These are phyloP conservation scores for Lantana camara DNA, from an alignment of 257 asterid genomes.

Conservation along the genomic window DNA sequence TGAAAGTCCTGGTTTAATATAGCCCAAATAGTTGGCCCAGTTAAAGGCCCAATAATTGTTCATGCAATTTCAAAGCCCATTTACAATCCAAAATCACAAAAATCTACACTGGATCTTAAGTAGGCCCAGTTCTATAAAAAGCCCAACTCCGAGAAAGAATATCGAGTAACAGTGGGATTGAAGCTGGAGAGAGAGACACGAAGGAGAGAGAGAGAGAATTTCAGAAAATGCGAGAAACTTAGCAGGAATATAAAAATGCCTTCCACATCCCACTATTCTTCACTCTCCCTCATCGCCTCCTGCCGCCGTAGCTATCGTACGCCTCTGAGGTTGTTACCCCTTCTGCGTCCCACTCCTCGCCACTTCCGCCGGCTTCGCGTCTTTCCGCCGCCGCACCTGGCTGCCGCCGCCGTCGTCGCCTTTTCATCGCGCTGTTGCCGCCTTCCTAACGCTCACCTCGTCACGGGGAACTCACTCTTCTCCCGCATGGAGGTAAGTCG, in stretches of 20 bases:
- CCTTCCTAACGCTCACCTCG: constrained; percentile 30
- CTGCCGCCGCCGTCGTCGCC: constrained; percentile 28
- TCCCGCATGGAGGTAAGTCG: constrained; percentile 77
- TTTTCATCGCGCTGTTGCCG: constrained; percentile 39
- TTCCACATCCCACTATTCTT: constrained; percentile 33
- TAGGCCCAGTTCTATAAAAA: constrained; percentile 1
- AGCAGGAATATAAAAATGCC: constrained; percentile 35
- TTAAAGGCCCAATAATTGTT: background rate
- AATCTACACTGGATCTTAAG: background rate
- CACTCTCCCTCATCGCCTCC: constrained; percentile 32
- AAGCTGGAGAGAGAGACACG: constrained; percentile 30
- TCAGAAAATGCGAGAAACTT: constrained; percentile 37
- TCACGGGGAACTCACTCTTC: constrained; percentile 71
- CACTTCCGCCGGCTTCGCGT: constrained; percentile 19
- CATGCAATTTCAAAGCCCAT: background rate
- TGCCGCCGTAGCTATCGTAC: constrained; percentile 40
- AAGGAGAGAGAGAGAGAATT: constrained; percentile 26
- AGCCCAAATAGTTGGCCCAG: no score
- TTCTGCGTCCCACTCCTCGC: constrained; percentile 32
- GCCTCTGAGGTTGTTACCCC: constrained; percentile 43
- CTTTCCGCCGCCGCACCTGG: constrained; percentile 31
- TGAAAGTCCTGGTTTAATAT: no score
- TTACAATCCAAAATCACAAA: background rate
- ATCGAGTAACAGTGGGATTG: background rate
- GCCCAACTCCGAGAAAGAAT: constrained; percentile 6